Percentiles rank a stretch among this genome's conserved stretches.
These are phyloP conservation scores for Talaromyces sp. DNA, from an alignment of 2,329 filamentous ascomycete genomes.

Conservation along the genomic window DNA sequence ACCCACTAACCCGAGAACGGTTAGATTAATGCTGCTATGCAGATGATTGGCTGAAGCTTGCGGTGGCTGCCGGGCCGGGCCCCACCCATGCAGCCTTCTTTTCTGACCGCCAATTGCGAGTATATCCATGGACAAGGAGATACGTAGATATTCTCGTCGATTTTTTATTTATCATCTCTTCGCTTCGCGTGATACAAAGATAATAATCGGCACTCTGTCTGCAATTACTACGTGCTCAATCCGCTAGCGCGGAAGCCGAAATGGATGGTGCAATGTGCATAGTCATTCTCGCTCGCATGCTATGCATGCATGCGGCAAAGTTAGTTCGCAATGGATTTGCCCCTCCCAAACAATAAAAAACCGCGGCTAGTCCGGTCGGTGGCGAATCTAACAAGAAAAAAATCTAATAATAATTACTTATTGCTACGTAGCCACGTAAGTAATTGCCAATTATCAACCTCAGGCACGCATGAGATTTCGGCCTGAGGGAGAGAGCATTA, in stretches of 20 bases:
- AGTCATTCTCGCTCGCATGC: neutral
- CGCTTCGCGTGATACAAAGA: neutral
- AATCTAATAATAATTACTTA: neutral
- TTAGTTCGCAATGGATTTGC: neutral
- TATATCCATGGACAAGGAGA: neutral
- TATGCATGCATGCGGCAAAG: neutral
- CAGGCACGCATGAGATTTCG: neutral
- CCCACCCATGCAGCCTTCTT: neutral
- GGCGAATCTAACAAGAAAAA: neutral
- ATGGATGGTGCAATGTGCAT: neutral
- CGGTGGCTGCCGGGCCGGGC: neutral
- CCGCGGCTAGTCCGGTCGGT: neutral
- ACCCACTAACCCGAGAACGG: neutral
- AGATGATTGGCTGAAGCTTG: neutral
- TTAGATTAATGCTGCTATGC: neutral
- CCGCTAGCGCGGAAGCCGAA: neutral
- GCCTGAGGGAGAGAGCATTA: too few species aligned
- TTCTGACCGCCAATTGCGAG: neutral
- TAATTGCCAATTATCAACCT: neutral
- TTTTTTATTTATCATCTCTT: neutral
- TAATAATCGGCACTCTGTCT: neutral
- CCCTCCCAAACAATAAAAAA: neutral
- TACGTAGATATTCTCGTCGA: neutral
- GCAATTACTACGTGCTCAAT: neutral
- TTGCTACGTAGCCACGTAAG: neutral